Conservation (phyloP, 306 rosid species). For the Lathyrus tuberosus region DNA sequence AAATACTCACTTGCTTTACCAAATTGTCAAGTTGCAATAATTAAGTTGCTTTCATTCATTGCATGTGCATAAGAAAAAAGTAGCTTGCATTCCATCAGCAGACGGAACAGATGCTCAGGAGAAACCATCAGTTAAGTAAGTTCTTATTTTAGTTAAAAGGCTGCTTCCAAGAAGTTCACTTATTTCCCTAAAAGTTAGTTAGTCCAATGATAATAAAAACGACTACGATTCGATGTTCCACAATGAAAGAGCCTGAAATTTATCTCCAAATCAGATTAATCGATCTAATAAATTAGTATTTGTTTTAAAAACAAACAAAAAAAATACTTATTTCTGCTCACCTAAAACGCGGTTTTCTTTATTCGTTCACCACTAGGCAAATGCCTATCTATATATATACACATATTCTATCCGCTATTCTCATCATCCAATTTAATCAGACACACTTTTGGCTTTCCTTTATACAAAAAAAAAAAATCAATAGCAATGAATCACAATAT, state of each 20-base stretch:
- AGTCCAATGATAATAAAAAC: too few species aligned
- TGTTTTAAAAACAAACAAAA: too few species aligned
- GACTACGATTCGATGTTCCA: too few species aligned
- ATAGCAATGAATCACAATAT: constrained; percentile 25
- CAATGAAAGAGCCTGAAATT: too few species aligned
- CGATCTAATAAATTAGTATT: too few species aligned
- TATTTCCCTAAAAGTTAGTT: neutral
- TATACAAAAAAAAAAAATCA: neutral
- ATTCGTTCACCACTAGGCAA: neutral
- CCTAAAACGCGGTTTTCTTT: constrained; percentile 32
- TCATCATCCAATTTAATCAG: neutral
- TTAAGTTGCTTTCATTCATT: neutral
- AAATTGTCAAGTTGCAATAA: neutral
- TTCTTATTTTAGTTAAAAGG: neutral
- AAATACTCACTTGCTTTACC: neutral
- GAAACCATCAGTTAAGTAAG: neutral
- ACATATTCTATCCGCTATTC: neutral
- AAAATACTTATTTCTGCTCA: neutral
- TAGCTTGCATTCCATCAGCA: neutral
- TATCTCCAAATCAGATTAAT: too few species aligned
- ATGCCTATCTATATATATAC: constrained; percentile 10
- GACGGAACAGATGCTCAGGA: constrained; percentile 11
- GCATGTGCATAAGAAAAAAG: constrained; percentile 7
- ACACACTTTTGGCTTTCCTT: neutral
- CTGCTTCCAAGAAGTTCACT: constrained; percentile 15